Evolutionary conservation across 164 flowering plant species (phyloP), one percentile per base, ranked within the genome.

Genomic region (Liquidambar formosana): DNA sequence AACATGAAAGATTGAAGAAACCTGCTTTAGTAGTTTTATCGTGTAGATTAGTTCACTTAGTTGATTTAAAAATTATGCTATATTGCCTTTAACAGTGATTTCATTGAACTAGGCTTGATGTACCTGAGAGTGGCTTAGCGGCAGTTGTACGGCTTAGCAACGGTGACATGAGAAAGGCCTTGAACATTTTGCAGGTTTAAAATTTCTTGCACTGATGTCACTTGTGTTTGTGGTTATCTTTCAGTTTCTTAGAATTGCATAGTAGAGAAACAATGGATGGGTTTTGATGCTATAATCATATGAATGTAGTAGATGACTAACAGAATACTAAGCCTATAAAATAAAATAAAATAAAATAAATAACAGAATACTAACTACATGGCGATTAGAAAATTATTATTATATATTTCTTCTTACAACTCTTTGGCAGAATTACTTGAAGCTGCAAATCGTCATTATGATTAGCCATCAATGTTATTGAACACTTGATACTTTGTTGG

Each of bases 151-250:
- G 91, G 46, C 83, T 96, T 71, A 82, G 99, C 88, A 92, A 83
- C 75, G 99, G 99, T 57, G 98, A 96, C 81, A 96, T 96, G 98
- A 87, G 99, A 80, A 96, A 96, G 81, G 95, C 97, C 49, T 82
- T 93, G 86, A 96, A 96, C 76, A 96, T 93, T 77, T 82, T 96
- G 81, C 99, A 95, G 97, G 99, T 95, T 53, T 59, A 27, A 48
- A 69, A 46, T 64, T 48, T 58, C 26, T 38, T 49, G 27, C 49
- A 54, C 28, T 43, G 11, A 22, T 25, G 25, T 51, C 60, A 21
- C 19, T 56, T 21, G 47, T 47, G 3, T 52, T n/a, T 49, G 12
- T 64, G 27, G 46, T 11, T 70, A n/a, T 13, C 21, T 13, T 57
- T 26, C 26, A n/a, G 19, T 53, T 66, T 22, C 9, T 62, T 16